Evolutionary conservation across 495 filamentous ascomycete species (phyloP), one percentile per base, ranked within the genome.

Genomic region (Penicillium longicatenatum): DNA sequence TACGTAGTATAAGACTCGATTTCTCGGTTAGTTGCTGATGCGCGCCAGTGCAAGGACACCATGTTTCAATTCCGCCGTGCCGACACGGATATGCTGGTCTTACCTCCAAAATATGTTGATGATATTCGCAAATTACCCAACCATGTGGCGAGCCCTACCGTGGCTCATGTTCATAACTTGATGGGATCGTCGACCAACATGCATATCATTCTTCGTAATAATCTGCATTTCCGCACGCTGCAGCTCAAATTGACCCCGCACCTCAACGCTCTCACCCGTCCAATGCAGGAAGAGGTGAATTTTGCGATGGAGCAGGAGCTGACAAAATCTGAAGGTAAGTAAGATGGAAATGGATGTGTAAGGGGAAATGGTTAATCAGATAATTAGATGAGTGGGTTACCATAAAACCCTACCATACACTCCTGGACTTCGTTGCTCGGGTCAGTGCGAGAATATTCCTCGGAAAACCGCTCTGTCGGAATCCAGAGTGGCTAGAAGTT

Each of bases 81-180:
- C 2, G 47, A 50, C 26, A 29, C 16, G 14, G 47, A 50, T 29
- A 50, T 50, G 22, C 12, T 50, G 12, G 47, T 50, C 2, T 17
- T 50, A 7, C 47, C 47, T 17, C 47, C 47, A 3, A 50, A 50
- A 17, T 50, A 30, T 17, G 47, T 50, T n/a, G 47, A 50, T 31
- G 47, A 50, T 4, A 50, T 50, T 30, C 21, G 47, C 3, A 50
- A 50, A 17, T n/a, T 50, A 10, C 47, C 47, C 1, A 50, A 50
- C 12, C 24, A 31, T 30, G 47, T 50, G 1, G 47, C 47, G 1
- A 50, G 47, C 47, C 47, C 47, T 2, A 50, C 29, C 0, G 47
- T 50, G 0, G 47, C 47, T n/a, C 47, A 50, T 50, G 47, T 30
- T 7, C 24, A 50, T 8, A 50, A 50, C n/a, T 17, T 50, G n/a